Base-by-base conservation (phyloP, 2,329 filamentous ascomycete species). In the Colletotrichum theobromicola region DNA sequence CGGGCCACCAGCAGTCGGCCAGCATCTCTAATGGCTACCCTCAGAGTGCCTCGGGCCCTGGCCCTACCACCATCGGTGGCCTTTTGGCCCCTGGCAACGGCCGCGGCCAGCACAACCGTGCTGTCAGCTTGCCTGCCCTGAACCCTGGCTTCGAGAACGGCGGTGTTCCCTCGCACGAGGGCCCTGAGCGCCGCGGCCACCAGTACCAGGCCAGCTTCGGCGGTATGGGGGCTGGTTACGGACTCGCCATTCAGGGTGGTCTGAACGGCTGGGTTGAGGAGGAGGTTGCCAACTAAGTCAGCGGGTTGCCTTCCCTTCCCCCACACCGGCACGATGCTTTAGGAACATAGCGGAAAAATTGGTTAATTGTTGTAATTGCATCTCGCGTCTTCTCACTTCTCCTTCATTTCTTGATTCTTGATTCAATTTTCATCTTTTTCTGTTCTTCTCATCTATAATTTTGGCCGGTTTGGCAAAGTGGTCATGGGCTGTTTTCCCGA, bases 81-180 rank as follows among this genome's bases (percentile, higher is more conserved):
- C 90, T 97, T 46, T 89, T 97, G 65, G 93, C 94, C 4, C 94
- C 94, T 3, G 91, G 91, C 66, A 93, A 91, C 69, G 82, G 85
- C 16, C 88, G 91, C 37, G 87, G 89, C 35, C 90, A 90, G 76
- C 91, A 93, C 83, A 96, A 92, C 80, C 93, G 97, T 46, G 95
- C 97, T 37, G 95, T 98, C 74, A 98, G 95, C 82, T 87, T 99
- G 80, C 97, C 97, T 2, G 91, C 90, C 7, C 88, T 94, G 68
- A 91, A 90, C 1, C 90, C 91, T 21, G 90, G 90, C 18, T 91
- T 92, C 69, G 90, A 92, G 82, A 92, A 92, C 67, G 89, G 90
- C 57, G 87, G 87, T 18, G 85, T 84, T 76, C 83, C 83, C 37
- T 85, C 83, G 7, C 79, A 79, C 21, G 83, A 84, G 67, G 89